These are phyloP conservation scores for Apiotrichum mycotoxinovorans DNA, from an alignment of 1,284 basidiomycete genomes.

Conservation along the genomic window DNA sequence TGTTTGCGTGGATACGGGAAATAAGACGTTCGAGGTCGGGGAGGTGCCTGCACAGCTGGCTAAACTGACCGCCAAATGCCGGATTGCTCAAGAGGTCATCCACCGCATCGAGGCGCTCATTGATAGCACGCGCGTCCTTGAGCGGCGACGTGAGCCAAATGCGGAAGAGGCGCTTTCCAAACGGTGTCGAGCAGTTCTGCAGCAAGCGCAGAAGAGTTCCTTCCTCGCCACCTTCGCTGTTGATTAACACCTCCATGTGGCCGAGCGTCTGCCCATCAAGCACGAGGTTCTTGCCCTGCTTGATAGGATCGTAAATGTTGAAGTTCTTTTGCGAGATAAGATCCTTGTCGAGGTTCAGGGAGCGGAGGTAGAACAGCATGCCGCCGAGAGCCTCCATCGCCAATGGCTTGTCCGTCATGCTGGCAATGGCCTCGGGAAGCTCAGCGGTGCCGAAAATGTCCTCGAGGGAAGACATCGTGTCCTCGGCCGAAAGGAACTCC, in stretches of 20 bases:
- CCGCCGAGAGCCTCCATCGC: slow-evolving; percentile 81
- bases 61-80: slow-evolving; percentile 71
- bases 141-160: slow-evolving; percentile 89
- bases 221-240: slow-evolving; percentile 85
- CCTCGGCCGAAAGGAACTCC: slow-evolving; percentile 73
- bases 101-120: slow-evolving; percentile 87
- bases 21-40: slow-evolving; percentile 92
- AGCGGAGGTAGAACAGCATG: slow-evolving; percentile 87
- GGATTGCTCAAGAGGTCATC: slow-evolving; percentile 77
- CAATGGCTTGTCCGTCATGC: slow-evolving; percentile 62
- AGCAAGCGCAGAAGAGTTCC: slow-evolving; percentile 80
- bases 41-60: slow-evolving; percentile 68
- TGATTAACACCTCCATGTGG: slow-evolving; percentile 86
- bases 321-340: slow-evolving; percentile 91
- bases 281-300: slow-evolving; percentile 71
- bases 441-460: slow-evolving; percentile 61
- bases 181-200: slow-evolving; percentile 81
- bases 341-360: slow-evolving; percentile 90
- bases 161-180: slow-evolving; percentile 51
- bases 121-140: slow-evolving; percentile 73
- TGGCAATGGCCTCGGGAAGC: slow-evolving; percentile 70
- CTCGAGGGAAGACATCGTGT: slow-evolving; percentile 67
- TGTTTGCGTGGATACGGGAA: slow-evolving; percentile 87
- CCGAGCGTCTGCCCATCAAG: slow-evolving; percentile 90
- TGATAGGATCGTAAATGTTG: slow-evolving; percentile 93